phyloP scores from a whole-genome alignment of 202 grass and related monocot genomes.

The Schoenoplectus triqueter region DNA sequence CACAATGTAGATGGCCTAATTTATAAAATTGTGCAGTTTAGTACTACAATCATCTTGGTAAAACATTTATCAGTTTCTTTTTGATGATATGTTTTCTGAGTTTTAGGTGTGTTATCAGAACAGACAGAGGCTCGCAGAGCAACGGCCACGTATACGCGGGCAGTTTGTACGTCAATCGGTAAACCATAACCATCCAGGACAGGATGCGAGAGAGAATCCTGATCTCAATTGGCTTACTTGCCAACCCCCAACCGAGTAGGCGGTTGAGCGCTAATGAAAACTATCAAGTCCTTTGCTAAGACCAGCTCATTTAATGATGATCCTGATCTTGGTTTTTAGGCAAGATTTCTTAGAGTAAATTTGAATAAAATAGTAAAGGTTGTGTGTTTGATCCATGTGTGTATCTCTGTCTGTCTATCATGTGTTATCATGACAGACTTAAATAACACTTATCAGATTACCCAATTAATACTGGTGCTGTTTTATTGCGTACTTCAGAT shows the following conservation, averaged over 20 bases:
- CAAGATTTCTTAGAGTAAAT: conserved; percentile 22
- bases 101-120: conserved; percentile 73
- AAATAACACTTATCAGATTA: background rate
- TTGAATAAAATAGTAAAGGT: conserved; percentile 21
- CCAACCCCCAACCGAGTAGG: conserved; percentile 16
- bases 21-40: background rate
- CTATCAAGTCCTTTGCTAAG: background rate
- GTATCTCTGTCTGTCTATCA: background rate
- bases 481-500: no score
- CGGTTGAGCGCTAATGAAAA: conserved; percentile 12
- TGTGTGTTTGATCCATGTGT: background rate
- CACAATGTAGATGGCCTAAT: background rate
- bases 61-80: background rate
- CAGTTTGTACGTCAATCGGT: background rate
- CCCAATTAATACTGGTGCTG: no score
- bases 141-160: conserved; percentile 30
- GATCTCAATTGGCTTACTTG: conserved; percentile 29
- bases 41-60: background rate
- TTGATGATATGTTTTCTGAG: background rate
- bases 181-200: conserved; percentile 27
- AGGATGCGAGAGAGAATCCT: conserved; percentile 38
- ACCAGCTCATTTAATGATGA: conserved; percentile 23
- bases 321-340: conserved; percentile 16
- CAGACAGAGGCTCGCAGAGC: conserved; percentile 82
- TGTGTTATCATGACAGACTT: conserved; percentile 17